These are phyloP conservation scores for Corylus americana DNA, from an alignment of 306 rosid genomes.

Conservation along the genomic window DNA sequence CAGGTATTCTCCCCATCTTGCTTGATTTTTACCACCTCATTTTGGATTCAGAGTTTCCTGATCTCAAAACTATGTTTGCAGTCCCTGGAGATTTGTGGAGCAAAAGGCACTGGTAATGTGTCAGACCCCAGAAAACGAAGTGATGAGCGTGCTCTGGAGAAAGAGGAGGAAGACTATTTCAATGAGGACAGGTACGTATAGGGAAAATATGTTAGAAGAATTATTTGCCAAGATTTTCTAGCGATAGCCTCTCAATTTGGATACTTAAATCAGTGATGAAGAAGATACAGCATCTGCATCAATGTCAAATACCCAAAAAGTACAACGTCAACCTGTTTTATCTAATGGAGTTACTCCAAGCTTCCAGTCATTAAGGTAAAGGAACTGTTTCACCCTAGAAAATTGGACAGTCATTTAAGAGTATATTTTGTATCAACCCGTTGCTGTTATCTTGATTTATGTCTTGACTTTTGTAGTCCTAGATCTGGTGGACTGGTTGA, in stretches of 20 bases:
- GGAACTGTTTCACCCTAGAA: background rate
- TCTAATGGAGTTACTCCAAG: slow-evolving; percentile 72
- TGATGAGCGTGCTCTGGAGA: slow-evolving; percentile 91
- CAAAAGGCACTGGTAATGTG: slow-evolving; percentile 48
- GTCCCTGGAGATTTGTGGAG: slow-evolving; percentile 75
- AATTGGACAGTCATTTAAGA: background rate
- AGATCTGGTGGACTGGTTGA: slow-evolving; percentile 86
- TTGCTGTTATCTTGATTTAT: slow-evolving; percentile 1
- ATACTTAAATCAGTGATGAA: slow-evolving; percentile 66
- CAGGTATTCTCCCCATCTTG: slow-evolving; percentile 55
- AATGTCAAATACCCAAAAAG: slow-evolving; percentile 47
- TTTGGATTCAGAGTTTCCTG: slow-evolving; percentile 19
- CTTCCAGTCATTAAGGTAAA: slow-evolving; percentile 58
- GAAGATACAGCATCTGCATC: slow-evolving; percentile 85
- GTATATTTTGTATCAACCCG: background rate
- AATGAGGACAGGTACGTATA: slow-evolving; percentile 77
- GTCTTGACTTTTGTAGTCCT: slow-evolving; percentile 45
- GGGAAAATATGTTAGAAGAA: background rate
- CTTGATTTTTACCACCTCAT: slow-evolving; percentile 1
- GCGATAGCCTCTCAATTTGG: slow-evolving; percentile 21
- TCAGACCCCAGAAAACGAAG: slow-evolving; percentile 67
- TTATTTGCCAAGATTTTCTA: slow-evolving; percentile 16
- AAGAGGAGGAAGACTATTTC: slow-evolving; percentile 91
- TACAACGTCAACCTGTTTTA: slow-evolving; percentile 54
- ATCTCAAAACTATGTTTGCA: slow-evolving; percentile 40